Base-by-base conservation (phyloP, 2,329 filamentous ascomycete species). In the Grosmannia serpens region DNA sequence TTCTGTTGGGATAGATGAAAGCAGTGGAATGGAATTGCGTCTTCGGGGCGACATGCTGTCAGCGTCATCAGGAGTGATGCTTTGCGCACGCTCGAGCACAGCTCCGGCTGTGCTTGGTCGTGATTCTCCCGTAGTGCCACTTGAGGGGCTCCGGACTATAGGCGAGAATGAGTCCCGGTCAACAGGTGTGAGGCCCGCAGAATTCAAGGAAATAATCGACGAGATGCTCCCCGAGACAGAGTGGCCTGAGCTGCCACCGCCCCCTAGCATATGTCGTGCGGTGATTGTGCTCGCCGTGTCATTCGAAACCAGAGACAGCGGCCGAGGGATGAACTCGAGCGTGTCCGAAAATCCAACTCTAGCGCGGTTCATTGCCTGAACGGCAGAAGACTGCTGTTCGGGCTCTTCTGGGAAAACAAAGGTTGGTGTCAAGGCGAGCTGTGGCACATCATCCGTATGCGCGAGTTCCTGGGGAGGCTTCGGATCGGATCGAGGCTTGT, bases 281-380 rank as follows among this genome's bases (percentile, higher is more conserved):
- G 88, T 90, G 57, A 83, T 74, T 3, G 87, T 94, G 67, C 86
- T 91, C 52, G 89, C 86, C 0, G 89, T 90, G 68, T 94, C 90
- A 24, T 85, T 91, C 1, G 90, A 95, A 17, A 95, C 84, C 24
- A 91, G 77, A 2, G 91, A 96, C 22, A 95, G 73, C 0, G 91
- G 91, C 13, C 89, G 82, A 6, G 87, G 87, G 65, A 91, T 91
- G 62, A 88, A 91, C 69, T 95, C 89, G 31, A 95, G 77, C 13
- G 83, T 88, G 62, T 95, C 90, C 1, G 88, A 90, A 67, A 95
- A 95, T 1, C 87, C 88, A 52, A 95, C 90, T 15, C 87, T 79
- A 49, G 84, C 80, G 60, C 84, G 81, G 4, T 79, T 63, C 0
- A 56, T 51, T 9, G 64, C 60, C 38, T 62, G 67, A 1, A 33